Evolutionary conservation across 1,284 basidiomycete species (phyloP), one percentile per base, ranked within the genome.

Genomic region (Microbotryomycetes sp.): DNA sequence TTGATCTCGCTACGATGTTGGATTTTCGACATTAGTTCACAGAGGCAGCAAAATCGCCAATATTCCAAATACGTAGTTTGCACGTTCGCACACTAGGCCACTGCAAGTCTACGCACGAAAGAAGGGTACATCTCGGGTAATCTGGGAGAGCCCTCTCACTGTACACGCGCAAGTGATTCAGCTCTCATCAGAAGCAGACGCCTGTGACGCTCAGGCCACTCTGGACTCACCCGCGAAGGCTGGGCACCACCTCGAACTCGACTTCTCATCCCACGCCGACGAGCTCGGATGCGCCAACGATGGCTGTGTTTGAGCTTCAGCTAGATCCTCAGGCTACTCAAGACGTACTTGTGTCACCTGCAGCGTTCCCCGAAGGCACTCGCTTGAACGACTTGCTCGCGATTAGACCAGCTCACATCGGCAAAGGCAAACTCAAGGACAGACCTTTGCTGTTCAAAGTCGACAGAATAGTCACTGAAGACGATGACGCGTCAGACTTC

Each of bases 401-500:
- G 1, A 45, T 68, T 6, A 56, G 66, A 23, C 66, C 66, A 9
- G 30, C 51, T 49, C 36, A 60, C 19, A 45, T 36, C 12, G 36
- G 51, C 48, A 66, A 68, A 32, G 60, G 56, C 48, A 68, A 66
- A 25, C 62, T 12, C 3, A 59, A 58, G 28, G 64, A 66, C 49
- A 25, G 49, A 6, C 62, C 67, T 0, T 49, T 68, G 19, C 60
- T 68, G 3, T 66, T 32, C 64, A 66, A 62, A 45, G 60, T 68
- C 36, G 60, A 63, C 36, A 42, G 19, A 7, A 48, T 47, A 26
- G 3, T 32, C 6, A 4, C 49, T 9, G 60, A 53, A 15, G 28
- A 46, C 19, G 54, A 53, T 23, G n/a, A 42, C 12, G n/a, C n/a
- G n/a, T 29, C n/a, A 19, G 25, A 25, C 25, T 29, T 14, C 50